Evolutionary conservation across 371 early-diverging fungal species (phyloP).

Genomic region (Mortierella polycephala): DNA sequence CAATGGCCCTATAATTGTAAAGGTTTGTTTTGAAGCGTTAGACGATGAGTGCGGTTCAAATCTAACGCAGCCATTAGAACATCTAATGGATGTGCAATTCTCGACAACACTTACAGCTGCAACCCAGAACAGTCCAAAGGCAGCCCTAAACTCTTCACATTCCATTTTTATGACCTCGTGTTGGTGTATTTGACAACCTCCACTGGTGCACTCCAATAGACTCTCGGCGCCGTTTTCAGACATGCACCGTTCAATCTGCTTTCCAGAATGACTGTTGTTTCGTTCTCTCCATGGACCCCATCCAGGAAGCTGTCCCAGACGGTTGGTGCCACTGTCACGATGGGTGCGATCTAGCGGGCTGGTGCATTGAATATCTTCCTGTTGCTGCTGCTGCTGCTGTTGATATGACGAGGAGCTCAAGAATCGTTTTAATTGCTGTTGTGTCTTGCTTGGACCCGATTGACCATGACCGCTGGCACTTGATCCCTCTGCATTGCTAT

Average conservation of each 20-base stretch:
- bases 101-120: constrained; percentile 23
- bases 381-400: background rate
- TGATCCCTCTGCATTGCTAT: background rate
- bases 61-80: background rate
- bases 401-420: constrained; percentile 14
- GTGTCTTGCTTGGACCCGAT: constrained; percentile 9
- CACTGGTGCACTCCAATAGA: constrained; percentile 4
- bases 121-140: constrained; percentile 51
- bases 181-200: background rate
- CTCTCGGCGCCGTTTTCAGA: constrained; percentile 8
- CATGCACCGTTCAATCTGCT: constrained; percentile 7
- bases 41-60: background rate
- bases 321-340: constrained; percentile 9
- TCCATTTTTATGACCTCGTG: constrained; percentile 9
- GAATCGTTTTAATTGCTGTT: constrained; percentile 16
- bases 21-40: background rate
- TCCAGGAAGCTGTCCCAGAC: constrained; percentile 20
- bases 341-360: constrained; percentile 17
- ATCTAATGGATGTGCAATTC: background rate
- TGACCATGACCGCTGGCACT: background rate
- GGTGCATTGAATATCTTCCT: constrained; percentile 11
- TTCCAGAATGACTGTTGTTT: constrained; percentile 25
- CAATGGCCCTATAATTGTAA: constrained; percentile 33
- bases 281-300: constrained; percentile 44
- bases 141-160: constrained; percentile 28